A percentile compares a stretch with the other conserved stretches of the same genome.
phyloP scores from a whole-genome alignment of 129 eudicot species.

The Artemisia tridentata region DNA sequence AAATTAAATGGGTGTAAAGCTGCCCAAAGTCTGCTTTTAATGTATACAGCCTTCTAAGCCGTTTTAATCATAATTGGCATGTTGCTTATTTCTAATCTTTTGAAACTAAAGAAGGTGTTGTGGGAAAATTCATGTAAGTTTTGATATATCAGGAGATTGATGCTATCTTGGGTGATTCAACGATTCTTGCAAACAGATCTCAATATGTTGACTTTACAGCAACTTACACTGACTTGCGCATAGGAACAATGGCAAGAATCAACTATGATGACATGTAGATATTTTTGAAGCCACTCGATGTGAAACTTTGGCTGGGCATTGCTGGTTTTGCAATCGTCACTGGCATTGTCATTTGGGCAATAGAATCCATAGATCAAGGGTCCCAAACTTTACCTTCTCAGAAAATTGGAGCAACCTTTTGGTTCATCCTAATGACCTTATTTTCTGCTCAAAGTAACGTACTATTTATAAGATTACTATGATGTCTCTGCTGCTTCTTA shows the following conservation, averaged over 20 bases:
- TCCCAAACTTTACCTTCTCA: neutral
- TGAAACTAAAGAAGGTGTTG: too few relatives aligned
- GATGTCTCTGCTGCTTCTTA: too few relatives aligned
- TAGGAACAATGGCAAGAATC: constrained; percentile 31
- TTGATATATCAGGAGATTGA: constrained; percentile 28
- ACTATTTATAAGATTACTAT: too few relatives aligned
- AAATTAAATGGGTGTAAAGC: too few relatives aligned
- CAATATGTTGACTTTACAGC: constrained; percentile 40
- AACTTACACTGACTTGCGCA: constrained; percentile 39
- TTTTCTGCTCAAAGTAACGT: constrained; percentile 45
- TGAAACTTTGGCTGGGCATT: constrained; percentile 35
- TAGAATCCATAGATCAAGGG: constrained; percentile 38
- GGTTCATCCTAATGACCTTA: constrained; percentile 40
- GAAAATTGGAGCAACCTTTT: constrained; percentile 38
- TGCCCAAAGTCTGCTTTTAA: too few relatives aligned
- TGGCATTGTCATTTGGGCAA: constrained; percentile 20
- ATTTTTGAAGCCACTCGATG: constrained; percentile 28
- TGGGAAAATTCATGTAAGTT: neutral
- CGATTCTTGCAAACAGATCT: too few relatives aligned
- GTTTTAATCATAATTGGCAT: too few relatives aligned
- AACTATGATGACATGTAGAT: neutral
- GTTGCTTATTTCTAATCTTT: too few relatives aligned
- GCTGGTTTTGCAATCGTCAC: constrained; percentile 24
- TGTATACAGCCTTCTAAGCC: too few relatives aligned
- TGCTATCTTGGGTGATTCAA: constrained; percentile 21